phyloP scores from a whole-genome alignment of 2,329 filamentous ascomycete genomes.

The Penicillium hesseltinei region DNA sequence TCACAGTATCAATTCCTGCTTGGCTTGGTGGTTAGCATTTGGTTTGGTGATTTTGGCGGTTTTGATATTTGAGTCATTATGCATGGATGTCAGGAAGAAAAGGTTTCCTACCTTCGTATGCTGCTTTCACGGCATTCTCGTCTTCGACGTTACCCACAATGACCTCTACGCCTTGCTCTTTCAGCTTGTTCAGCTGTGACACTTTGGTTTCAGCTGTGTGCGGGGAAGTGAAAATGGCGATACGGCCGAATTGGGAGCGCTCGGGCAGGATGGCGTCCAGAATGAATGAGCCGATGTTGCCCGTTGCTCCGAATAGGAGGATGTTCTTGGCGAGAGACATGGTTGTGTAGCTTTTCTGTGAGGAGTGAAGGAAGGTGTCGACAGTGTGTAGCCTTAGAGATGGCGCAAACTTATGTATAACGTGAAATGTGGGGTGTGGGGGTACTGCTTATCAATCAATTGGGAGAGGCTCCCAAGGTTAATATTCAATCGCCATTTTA shows the following conservation, averaged over 20 bases:
- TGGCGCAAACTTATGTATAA: neutral
- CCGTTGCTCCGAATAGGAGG: constrained; percentile 54
- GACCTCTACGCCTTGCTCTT: constrained; percentile 52
- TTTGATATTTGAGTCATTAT: neutral
- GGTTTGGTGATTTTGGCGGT: neutral
- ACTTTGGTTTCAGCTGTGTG: constrained; percentile 53
- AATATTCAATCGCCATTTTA: neutral
- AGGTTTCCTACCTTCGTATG: constrained; percentile 49
- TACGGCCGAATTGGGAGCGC: constrained; percentile 48
- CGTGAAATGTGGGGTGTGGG: constrained; percentile 6
- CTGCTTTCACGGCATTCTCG: constrained; percentile 53
- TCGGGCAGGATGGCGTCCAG: constrained; percentile 49
- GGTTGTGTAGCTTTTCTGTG: neutral
- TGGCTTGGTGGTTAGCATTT: constrained; percentile 1
- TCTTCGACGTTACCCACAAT: constrained; percentile 56
- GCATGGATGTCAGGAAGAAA: neutral
- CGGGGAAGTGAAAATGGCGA: constrained; percentile 59
- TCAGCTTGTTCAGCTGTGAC: constrained; percentile 48
- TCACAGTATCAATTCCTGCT: constrained; percentile 61
- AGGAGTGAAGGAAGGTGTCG: neutral
- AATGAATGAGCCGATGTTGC: constrained; percentile 53
- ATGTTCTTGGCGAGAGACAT: constrained; percentile 39
- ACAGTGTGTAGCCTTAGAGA: neutral
- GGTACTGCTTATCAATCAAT: constrained; percentile 5
- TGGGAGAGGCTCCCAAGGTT: neutral